phyloP scores from a whole-genome alignment of 805 yeast species.

The Kazachstania taianensis region DNA sequence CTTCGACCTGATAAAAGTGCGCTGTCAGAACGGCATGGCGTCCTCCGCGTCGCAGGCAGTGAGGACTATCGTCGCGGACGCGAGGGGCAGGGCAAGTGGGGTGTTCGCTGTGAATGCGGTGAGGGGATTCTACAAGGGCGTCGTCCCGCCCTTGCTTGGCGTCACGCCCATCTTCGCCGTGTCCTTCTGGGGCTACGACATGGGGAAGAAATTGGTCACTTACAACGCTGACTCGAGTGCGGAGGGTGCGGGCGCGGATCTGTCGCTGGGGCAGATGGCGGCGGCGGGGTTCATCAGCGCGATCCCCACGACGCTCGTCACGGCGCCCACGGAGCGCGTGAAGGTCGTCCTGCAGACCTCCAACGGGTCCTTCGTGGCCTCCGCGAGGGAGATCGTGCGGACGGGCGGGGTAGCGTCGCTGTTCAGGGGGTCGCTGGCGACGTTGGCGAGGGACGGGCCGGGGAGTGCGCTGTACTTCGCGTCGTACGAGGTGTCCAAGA shows the following conservation, averaged over 20 bases:
- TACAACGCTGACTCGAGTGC: constrained; percentile 21
- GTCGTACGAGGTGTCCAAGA: constrained; percentile 77
- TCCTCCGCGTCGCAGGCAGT: constrained; percentile 58
- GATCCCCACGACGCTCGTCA: constrained; percentile 86
- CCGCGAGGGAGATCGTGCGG: constrained; percentile 56
- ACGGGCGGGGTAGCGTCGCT: constrained; percentile 79
- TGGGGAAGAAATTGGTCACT: constrained; percentile 71
- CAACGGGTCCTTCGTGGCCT: constrained; percentile 25
- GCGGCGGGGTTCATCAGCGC: constrained; percentile 94
- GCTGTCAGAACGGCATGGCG: constrained; percentile 70
- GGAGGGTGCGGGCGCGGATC: constrained; percentile 23
- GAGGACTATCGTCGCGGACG: constrained; percentile 49
- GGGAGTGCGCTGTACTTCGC: constrained; percentile 95
- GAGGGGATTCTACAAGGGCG: constrained; percentile 83
- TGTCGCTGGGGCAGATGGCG: constrained; percentile 63
- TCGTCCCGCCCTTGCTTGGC: constrained; percentile 87
- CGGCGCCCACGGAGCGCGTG: constrained; percentile 96
- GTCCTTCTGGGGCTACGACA: constrained; percentile 95
- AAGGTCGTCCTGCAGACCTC: constrained; percentile 88
- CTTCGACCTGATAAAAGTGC: constrained; percentile 84
- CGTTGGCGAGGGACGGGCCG: constrained; percentile 94
- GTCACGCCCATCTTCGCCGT: constrained; percentile 98
- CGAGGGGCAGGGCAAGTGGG: constrained; percentile 7
- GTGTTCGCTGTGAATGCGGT: constrained; percentile 11
- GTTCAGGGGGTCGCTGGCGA: constrained; percentile 85